Evolutionary conservation across 2,329 filamentous ascomycete species (phyloP), one percentile per base, ranked within the genome.

Genomic region (Cladosporium velox): DNA sequence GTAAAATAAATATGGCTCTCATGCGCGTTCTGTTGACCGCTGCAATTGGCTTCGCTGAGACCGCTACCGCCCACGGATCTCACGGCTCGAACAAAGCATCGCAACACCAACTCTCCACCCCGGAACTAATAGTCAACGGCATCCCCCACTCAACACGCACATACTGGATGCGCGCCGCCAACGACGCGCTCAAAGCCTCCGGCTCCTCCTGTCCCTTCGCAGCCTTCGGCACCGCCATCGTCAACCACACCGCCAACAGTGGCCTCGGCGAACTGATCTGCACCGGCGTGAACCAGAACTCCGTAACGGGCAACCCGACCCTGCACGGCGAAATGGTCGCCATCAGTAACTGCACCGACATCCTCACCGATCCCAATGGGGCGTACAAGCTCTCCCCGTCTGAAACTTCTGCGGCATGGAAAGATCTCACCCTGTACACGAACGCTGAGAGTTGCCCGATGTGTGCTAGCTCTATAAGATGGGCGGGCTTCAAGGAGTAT

Each of bases 361-460:
- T 86, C 59, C 76, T 87, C 11, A 83, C 80, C 0, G 79, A 82
- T 68, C 79, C 81, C 0, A 47, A 71, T 4, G 83, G 84, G 0
- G 74, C 75, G 0, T 85, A 83, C 72, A 78, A 76, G 2, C 71
- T 86, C 49, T 78, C 75, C 1, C 70, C 79, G 0, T 59, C 71
- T 10, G 77, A 82, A 65, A 79, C 82, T 0, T 71, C 79, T 14
- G 72, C 70, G 2, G 85, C 84, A 0, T 86, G 84, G 68, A 65
- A 73, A 2, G 69, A 77, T 21, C 73, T 87, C n/a, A 80, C 80
- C 4, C 74, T 87, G 3, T 87, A 87, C 73, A 87, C 85, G 30
- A 87, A 85, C 72, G 85, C 81, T 2, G 85, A 87, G 73, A 83
- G 81, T 65, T 87, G 85, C 72, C 82, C 84, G 7, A 87, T 87